Evolutionary conservation across 1,284 basidiomycete species (phyloP).

Genomic region (Fomes fomentarius): DNA sequence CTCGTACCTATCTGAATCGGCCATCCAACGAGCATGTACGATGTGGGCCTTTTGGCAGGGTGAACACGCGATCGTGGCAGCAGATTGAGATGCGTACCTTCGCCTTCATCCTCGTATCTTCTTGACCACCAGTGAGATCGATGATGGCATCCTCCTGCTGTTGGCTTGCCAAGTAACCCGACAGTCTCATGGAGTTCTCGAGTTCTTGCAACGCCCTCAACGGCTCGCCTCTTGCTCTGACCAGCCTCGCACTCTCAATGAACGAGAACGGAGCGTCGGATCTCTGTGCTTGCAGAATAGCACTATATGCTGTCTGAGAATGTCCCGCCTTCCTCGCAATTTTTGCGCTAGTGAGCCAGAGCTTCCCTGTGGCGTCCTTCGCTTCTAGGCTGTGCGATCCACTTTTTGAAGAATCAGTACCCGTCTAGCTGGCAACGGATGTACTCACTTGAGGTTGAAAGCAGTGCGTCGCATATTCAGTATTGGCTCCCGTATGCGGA

Average conservation of each 20-base stretch:
- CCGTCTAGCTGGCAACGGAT: neutral
- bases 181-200: constrained; percentile 68
- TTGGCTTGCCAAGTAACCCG: constrained; percentile 4
- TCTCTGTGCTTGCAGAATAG: constrained; percentile 89
- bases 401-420: neutral
- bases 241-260: constrained; percentile 90
- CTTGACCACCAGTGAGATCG: constrained; percentile 39
- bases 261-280: constrained; percentile 81
- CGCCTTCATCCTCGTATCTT: constrained; percentile 57
- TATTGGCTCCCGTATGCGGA: constrained; percentile 90
- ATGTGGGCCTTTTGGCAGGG: constrained; percentile 71
- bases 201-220: constrained; percentile 90
- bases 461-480: constrained; percentile 90
- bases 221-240: constrained; percentile 81
- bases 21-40: constrained; percentile 92
- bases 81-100: constrained; percentile 54
- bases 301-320: constrained; percentile 96
- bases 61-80: neutral
- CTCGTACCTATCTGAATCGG: constrained; percentile 88
- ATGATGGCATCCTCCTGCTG: constrained; percentile 3
- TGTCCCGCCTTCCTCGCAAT: constrained; percentile 96
- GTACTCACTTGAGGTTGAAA: constrained; percentile 68
- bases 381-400: constrained; percentile 28
- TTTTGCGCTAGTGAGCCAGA: constrained; percentile 94
- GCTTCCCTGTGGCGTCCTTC: constrained; percentile 72